Evolutionary conservation across 108 stramenopile genomes (phyloP).

Genomic region (Pseudonitzschia multistriata): DNA sequence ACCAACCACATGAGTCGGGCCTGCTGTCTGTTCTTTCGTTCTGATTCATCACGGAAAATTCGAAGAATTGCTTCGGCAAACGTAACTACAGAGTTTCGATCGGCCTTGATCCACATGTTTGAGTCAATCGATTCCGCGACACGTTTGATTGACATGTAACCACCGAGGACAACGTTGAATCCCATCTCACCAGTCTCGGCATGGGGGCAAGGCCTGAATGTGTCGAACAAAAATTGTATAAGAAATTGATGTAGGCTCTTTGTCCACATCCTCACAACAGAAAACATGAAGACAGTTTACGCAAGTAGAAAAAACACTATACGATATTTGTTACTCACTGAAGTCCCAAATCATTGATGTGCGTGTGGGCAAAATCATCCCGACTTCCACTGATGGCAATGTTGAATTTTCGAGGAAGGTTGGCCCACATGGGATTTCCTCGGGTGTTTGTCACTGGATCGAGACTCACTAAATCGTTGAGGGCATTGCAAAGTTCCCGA

Average conservation of each 20-base stretch:
- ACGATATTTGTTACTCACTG: conserved; percentile 37
- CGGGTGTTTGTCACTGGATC: conserved; percentile 72
- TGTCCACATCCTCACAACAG: too few relatives aligned
- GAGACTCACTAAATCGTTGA: conserved; percentile 83
- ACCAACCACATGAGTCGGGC: conserved; percentile 92
- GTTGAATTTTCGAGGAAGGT: conserved; percentile 94
- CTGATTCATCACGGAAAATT: conserved; percentile 87
- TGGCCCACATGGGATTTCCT: conserved; percentile 86
- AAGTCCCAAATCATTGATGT: conserved; percentile 94
- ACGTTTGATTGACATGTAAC: conserved; percentile 92
- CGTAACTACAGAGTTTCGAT: conserved; percentile 72
- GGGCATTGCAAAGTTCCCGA: conserved; percentile 70
- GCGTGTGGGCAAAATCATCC: conserved; percentile 92
- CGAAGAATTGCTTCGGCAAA: conserved; percentile 81
- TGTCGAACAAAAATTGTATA: conserved; percentile 90
- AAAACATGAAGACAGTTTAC: neutral
- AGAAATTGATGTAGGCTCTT: too few relatives aligned
- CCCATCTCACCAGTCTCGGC: conserved; percentile 86
- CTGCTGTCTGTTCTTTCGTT: conserved; percentile 86
- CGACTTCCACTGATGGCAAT: conserved; percentile 88
- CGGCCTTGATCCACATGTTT: conserved; percentile 86
- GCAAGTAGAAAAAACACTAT: neutral
- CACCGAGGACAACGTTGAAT: conserved; percentile 93
- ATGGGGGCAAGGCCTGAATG: conserved; percentile 80
- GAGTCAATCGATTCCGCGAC: conserved; percentile 80